A percentile compares a stretch with the other conserved stretches of the same genome.
Conservation (phyloP, 192 early-diverging fungal species). For the Podila horticola region DNA sequence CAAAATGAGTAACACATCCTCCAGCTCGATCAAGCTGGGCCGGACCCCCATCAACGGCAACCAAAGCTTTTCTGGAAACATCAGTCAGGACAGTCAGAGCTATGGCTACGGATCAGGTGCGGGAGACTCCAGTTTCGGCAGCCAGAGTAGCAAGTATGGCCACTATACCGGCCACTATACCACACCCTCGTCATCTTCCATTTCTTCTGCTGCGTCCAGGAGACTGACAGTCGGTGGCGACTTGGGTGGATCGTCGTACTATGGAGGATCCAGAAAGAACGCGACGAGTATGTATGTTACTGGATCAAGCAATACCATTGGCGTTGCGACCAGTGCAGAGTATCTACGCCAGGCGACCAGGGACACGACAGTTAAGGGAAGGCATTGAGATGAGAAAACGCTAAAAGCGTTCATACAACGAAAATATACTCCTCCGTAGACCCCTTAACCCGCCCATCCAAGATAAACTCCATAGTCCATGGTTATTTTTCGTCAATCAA, state of each 20-base stretch:
- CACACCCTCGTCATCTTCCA: constrained; percentile 24
- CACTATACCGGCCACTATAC: constrained; percentile 41
- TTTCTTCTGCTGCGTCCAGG: constrained; percentile 14
- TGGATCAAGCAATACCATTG: constrained; percentile 41
- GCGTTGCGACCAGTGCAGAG: constrained; percentile 15
- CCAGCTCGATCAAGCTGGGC: constrained; percentile 21
- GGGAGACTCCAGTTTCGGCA: not conserved
- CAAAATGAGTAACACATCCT: constrained; percentile 15
- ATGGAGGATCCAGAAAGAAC: constrained; percentile 33
- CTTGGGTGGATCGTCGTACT: constrained; percentile 1
- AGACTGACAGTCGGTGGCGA: constrained; percentile 36
- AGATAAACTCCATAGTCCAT: too few species aligned
- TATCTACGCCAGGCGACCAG: constrained; percentile 29
- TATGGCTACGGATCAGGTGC: constrained; percentile 8
- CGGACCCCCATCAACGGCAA: constrained; percentile 25
- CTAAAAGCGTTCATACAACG: not conserved
- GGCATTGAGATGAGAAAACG: not conserved
- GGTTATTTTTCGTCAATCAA: too few species aligned
- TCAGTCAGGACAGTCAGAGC: constrained; percentile 13
- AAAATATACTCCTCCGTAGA: not conserved
- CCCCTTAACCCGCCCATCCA: not conserved
- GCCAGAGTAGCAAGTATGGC: constrained; percentile 29
- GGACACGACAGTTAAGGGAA: not conserved
- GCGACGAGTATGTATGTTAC: constrained; percentile 42
- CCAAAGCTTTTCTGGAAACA: constrained; percentile 28